Conservation (phyloP, 352 stramenopile species). For the Phytopythium boreale region DNA sequence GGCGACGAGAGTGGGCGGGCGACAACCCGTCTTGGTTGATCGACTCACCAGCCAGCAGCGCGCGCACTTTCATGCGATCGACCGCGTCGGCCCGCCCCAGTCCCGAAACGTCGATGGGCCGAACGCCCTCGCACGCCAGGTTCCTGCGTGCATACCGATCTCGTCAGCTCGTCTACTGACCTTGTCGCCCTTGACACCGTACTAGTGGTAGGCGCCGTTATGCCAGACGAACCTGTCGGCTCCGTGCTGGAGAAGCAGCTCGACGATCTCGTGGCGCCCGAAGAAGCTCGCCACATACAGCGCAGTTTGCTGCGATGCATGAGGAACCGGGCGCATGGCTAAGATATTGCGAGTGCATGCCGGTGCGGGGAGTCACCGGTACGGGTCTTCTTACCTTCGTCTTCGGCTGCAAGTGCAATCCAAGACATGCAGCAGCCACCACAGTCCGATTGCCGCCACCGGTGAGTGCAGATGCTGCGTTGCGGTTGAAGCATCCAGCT, state of each 20-base stretch:
- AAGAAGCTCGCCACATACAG: slow-evolving; percentile 77
- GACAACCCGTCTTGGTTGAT: neutral
- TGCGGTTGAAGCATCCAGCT: too few relatives aligned
- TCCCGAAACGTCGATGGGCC: slow-evolving; percentile 44
- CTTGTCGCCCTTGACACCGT: neutral
- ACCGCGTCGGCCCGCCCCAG: slow-evolving; percentile 35
- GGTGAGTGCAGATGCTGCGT: too few relatives aligned
- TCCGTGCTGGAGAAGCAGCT: slow-evolving; percentile 41
- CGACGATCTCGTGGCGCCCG: slow-evolving; percentile 42
- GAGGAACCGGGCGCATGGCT: neutral
- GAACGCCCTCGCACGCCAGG: slow-evolving; percentile 41
- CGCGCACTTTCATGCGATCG: slow-evolving; percentile 65
- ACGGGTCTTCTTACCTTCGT: slow-evolving; percentile 6
- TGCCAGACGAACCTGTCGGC: slow-evolving; percentile 41
- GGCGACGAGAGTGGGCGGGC: neutral
- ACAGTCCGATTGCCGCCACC: too few relatives aligned
- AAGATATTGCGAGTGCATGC: too few relatives aligned
- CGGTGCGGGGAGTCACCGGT: neutral
- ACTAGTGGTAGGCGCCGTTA: neutral
- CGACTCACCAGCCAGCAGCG: slow-evolving; percentile 46
- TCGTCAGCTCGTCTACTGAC: neutral
- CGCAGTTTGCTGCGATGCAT: slow-evolving; percentile 34
- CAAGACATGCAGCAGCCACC: slow-evolving; percentile 6
- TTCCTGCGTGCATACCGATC: slow-evolving; percentile 22
- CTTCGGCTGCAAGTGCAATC: neutral